Evolutionary conservation across 768 basidiomycete species (phyloP), one percentile per base, ranked within the genome.

Genomic region (Crepidotus variabilis): DNA sequence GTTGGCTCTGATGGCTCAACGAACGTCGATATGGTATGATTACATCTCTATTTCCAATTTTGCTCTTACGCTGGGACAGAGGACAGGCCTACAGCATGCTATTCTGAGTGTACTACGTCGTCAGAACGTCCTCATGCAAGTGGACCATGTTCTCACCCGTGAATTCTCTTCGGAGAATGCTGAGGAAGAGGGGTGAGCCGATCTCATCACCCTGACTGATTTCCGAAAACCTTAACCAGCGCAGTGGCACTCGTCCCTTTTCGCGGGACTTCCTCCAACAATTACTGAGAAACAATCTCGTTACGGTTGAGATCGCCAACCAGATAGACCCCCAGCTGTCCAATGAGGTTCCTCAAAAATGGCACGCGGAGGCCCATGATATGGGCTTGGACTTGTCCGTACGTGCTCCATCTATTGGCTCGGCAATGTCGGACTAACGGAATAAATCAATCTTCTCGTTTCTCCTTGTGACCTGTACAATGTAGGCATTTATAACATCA

Each of bases 361-460:
- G 88, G 57, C 73, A 77, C 46, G 62, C 75, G 1, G 89, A 91
- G 63, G 81, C 85, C 6, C 78, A 81, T 49, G 88, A 89, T 57
- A 45, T 50, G 55, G 79, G 81, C n/a, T 61, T 73, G 21, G 83
- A 87, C 32, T 68, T 89, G 5, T 79, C 81, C 65, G 90, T 87
- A 55, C 65, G 73, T 57, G 2, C 14, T 35, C 50, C 23, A 35
- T 24, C n/a, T 54, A 28, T 28, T 24, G 28, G 28, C 28, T 28
- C 28, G 28, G 28, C 28, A 28, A 28, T 4, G 28, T 28, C 28
- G 28, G 28, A 28, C 28, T 28, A 8, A 28, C 28, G 28, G 28
- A 28, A 28, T 28, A 28, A 28, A 28, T 8, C 8, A 8, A 8
- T 3, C 28, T 28, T 8, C 28, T 28, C 28, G 28, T 8, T 28